Evolutionary conservation across 768 basidiomycete genomes (phyloP).

Genomic region (Hypholoma fasciculare): DNA sequence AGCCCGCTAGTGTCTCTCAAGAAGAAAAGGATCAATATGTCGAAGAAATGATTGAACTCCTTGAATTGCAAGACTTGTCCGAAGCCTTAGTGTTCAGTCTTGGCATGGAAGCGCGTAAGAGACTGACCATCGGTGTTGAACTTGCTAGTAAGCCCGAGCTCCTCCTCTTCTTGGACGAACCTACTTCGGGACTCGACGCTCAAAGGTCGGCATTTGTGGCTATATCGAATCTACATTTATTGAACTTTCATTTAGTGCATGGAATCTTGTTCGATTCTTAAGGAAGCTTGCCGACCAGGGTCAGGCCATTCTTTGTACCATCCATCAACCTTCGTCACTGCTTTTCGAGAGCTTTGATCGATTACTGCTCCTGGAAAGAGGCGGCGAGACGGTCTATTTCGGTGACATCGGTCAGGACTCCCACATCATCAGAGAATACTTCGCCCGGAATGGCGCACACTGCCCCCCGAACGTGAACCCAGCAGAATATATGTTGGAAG

Average conservation of each 20-base stretch:
- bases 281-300: conserved; percentile 83
- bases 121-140: conserved; percentile 90
- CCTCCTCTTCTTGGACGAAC: conserved; percentile 66
- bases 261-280: conserved; percentile 81
- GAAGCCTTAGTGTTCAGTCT: conserved; percentile 80
- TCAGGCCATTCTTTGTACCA: conserved; percentile 88
- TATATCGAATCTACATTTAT: conserved; percentile 29
- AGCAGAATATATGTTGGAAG: conserved; percentile 77
- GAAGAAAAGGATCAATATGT: conserved; percentile 80
- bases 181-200: conserved; percentile 44
- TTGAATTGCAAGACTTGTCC: conserved; percentile 81
- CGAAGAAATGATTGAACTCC: conserved; percentile 80
- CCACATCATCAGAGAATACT: conserved; percentile 68
- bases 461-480: conserved; percentile 83
- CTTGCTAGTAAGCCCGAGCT: conserved; percentile 85
- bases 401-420: conserved; percentile 85
- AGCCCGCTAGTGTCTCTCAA: conserved; percentile 63
- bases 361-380: conserved; percentile 65
- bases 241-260: conserved; percentile 64
- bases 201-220: conserved; percentile 30
- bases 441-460: conserved; percentile 67
- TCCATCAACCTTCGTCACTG: conserved; percentile 85
- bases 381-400: conserved; percentile 93
- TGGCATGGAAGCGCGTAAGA: conserved; percentile 72
- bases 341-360: conserved; percentile 88